Evolutionary conservation across 495 filamentous ascomycete species (phyloP).

Genomic region (Apiosordaria backusii): DNA sequence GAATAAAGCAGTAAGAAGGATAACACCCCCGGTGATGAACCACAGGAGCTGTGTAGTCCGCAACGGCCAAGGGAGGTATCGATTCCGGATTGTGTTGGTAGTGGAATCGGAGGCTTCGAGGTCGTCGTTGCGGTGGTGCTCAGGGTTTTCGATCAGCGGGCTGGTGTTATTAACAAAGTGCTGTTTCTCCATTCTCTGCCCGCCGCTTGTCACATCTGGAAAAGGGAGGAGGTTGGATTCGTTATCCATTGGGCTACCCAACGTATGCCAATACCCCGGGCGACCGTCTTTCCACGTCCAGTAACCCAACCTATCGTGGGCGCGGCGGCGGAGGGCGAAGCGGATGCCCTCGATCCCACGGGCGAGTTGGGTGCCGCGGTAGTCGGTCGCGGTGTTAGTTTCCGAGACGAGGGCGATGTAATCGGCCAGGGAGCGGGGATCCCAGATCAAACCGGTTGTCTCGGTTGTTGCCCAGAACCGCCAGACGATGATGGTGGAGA

Average conservation of each 20-base stretch:
- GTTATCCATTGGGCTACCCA: slow-evolving; percentile 36
- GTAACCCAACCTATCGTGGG: slow-evolving; percentile 70
- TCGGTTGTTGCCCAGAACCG: slow-evolving; percentile 47
- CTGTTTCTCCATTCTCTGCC: slow-evolving; percentile 36
- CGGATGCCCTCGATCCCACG: slow-evolving; percentile 50
- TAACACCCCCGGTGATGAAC: slow-evolving; percentile 59
- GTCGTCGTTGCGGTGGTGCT: slow-evolving; percentile 19
- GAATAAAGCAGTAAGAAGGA: slow-evolving; percentile 69
- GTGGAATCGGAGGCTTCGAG: slow-evolving; percentile 38
- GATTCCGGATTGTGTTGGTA: slow-evolving; percentile 49
- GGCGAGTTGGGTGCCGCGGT: slow-evolving; percentile 52
- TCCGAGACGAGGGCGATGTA: slow-evolving; percentile 69
- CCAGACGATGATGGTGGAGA: slow-evolving; percentile 54
- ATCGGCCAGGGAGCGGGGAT: slow-evolving; percentile 75
- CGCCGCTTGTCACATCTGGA: slow-evolving; percentile 25
- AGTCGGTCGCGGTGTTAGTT: slow-evolving; percentile 72
- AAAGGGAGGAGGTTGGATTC: slow-evolving; percentile 26
- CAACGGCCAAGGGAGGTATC: slow-evolving; percentile 77
- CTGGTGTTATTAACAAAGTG: slow-evolving; percentile 29
- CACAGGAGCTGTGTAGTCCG: slow-evolving; percentile 58
- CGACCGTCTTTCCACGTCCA: slow-evolving; percentile 61
- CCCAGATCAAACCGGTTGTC: slow-evolving; percentile 78
- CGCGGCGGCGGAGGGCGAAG: slow-evolving; percentile 44
- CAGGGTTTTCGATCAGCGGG: slow-evolving; percentile 16
- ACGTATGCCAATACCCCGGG: slow-evolving; percentile 41